These are phyloP conservation scores for Mangifera indica DNA, from an alignment of 345 rosid species.

Conservation along the genomic window DNA sequence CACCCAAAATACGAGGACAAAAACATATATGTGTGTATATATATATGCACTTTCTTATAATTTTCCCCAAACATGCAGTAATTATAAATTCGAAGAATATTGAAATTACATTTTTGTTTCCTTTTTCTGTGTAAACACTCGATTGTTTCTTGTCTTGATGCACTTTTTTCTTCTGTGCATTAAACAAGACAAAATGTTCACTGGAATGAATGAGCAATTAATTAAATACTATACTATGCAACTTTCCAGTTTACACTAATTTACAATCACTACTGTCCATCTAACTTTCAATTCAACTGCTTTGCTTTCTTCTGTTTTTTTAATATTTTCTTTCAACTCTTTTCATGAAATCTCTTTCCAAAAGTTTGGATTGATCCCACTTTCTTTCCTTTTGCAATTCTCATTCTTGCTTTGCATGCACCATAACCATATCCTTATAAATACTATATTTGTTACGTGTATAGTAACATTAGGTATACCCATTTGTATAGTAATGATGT, in stretches of 20 bases:
- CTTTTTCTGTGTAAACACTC: not conserved
- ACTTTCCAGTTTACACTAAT: constrained; percentile 19
- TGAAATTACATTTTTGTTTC: too few species aligned
- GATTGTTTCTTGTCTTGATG: constrained; percentile 22
- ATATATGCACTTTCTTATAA: too few species aligned
- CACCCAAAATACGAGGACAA: too few species aligned
- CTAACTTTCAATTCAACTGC: constrained; percentile 29
- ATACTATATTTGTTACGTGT: too few species aligned
- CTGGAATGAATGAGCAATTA: constrained; percentile 12
- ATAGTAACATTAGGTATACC: too few species aligned
- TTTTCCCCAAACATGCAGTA: too few species aligned
- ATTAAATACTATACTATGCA: not conserved
- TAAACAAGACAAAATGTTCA: constrained; percentile 20
- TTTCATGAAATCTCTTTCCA: constrained; percentile 10
- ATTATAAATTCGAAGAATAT: too few species aligned
- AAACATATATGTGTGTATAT: too few species aligned
- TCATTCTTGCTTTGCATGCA: not conserved
- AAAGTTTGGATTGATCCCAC: not conserved
- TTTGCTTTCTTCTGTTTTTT: too few species aligned
- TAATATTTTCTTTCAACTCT: not conserved
- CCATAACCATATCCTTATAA: too few species aligned
- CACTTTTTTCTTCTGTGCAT: too few species aligned
- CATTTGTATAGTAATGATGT: too few species aligned
- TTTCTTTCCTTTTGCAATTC: not conserved
- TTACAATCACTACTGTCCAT: constrained; percentile 25